Conservation (phyloP, 768 basidiomycete species). For the Leccinum variicolor region DNA sequence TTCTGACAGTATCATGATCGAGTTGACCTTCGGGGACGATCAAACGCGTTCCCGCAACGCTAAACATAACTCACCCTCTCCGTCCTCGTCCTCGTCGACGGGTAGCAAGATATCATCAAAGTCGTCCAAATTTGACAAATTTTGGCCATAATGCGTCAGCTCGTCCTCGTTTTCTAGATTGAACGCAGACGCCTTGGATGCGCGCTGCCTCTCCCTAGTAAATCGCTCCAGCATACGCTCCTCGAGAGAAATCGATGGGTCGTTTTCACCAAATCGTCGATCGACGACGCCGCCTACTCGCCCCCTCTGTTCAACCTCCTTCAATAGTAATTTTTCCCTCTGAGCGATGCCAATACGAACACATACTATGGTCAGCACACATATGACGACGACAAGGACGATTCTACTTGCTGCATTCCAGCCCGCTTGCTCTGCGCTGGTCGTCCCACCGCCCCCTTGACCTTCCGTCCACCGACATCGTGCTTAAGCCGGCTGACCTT, state of each 20-base stretch:
- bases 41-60: neutral
- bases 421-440: slow-evolving; percentile 89
- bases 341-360: slow-evolving; percentile 25
- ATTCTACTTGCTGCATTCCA: slow-evolving; percentile 77
- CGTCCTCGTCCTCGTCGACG: slow-evolving; percentile 55
- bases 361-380: slow-evolving; percentile 2
- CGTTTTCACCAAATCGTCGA: slow-evolving; percentile 93
- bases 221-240: slow-evolving; percentile 97
- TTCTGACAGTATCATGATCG: slow-evolving; percentile 60
- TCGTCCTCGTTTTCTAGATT: slow-evolving; percentile 92
- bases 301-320: slow-evolving; percentile 79
- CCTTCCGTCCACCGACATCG: slow-evolving; percentile 84
- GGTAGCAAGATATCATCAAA: slow-evolving; percentile 63
- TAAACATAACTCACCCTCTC: slow-evolving; percentile 33
- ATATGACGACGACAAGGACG: slow-evolving; percentile 18
- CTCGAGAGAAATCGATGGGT: slow-evolving; percentile 88
- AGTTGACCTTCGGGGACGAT: slow-evolving; percentile 52
- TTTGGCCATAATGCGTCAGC: slow-evolving; percentile 89
- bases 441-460: slow-evolving; percentile 78
- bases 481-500: slow-evolving; percentile 92
- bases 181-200: slow-evolving; percentile 74
- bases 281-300: slow-evolving; percentile 89
- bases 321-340: slow-evolving; percentile 85
- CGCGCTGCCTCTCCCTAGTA: slow-evolving; percentile 81
- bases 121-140: slow-evolving; percentile 79